phyloP scores from a whole-genome alignment of 2,329 filamentous ascomycete genomes.

The Colletotrichum costaricense region DNA sequence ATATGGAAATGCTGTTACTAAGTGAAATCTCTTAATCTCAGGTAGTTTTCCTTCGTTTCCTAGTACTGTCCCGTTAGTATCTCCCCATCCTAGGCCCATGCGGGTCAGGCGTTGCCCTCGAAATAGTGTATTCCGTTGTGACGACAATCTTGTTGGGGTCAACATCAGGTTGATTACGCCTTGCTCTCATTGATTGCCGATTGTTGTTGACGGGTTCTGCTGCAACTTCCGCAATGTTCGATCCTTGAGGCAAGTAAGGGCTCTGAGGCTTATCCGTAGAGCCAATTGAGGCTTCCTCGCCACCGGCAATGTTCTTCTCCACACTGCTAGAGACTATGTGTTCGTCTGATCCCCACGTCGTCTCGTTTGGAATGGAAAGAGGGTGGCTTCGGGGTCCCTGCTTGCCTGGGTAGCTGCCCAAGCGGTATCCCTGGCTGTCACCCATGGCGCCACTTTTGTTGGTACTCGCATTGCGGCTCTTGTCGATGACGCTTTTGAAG shows the following conservation, averaged over 20 bases:
- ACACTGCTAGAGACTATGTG: constrained; percentile 4
- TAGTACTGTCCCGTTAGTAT: background rate
- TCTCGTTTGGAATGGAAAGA: constrained; percentile 11
- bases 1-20: too few relatives aligned
- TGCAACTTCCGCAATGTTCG: background rate
- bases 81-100: background rate
- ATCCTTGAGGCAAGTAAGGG: background rate
- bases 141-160: constrained; percentile 8
- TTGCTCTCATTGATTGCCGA: background rate
- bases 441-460: constrained; percentile 13
- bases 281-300: constrained; percentile 6
- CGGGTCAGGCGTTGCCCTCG: background rate
- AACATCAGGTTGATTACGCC: background rate
- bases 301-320: background rate
- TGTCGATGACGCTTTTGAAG: constrained; percentile 40
- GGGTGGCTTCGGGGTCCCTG: background rate
- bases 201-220: background rate
- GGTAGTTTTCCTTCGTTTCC: too few relatives aligned
- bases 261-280: background rate
- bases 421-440: constrained; percentile 16
- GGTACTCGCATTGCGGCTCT: constrained; percentile 31
- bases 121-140: constrained; percentile 17
- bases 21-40: too few relatives aligned
- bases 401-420: constrained; percentile 21
- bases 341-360: constrained; percentile 7